Percentiles rank a stretch among this genome's conserved stretches.
phyloP scores from a whole-genome alignment of 805 yeast genomes.

The Candida maltosa region DNA sequence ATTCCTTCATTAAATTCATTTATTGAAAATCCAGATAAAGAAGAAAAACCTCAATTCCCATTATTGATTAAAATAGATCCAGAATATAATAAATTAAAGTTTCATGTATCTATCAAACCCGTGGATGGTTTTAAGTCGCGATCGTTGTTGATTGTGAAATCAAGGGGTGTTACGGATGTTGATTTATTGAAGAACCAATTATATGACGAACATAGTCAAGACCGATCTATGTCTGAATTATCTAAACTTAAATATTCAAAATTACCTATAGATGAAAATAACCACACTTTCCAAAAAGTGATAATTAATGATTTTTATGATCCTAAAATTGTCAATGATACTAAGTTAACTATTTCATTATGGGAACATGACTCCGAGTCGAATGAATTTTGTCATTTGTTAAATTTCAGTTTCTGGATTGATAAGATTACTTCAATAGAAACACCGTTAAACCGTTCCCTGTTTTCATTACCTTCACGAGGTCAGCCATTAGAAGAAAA shows the following conservation, averaged over 20 bases:
- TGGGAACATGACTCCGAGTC: constrained; percentile 20
- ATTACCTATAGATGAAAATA: constrained; percentile 21
- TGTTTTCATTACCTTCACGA: background rate
- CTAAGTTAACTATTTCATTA: constrained; percentile 18
- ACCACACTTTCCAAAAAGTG: constrained; percentile 17
- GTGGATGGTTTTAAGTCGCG: constrained; percentile 7
- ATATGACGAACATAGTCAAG: constrained; percentile 3
- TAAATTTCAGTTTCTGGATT: constrained; percentile 27
- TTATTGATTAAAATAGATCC: constrained; percentile 27
- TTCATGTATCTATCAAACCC: constrained; percentile 23
- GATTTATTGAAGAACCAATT: background rate
- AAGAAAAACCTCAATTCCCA: constrained; percentile 16
- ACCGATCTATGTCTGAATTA: constrained; percentile 13
- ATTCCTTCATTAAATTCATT: constrained; percentile 18
- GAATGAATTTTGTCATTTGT: constrained; percentile 14
- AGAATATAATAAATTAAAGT: constrained; percentile 20
- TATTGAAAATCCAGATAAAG: constrained; percentile 18
- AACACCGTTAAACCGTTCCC: background rate
- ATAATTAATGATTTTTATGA: constrained; percentile 26
- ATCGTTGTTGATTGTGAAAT: constrained; percentile 31
- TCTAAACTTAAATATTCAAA: constrained; percentile 26
- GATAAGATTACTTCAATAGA: constrained; percentile 8
- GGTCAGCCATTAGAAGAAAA: constrained; percentile 1
- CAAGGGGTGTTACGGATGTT: constrained; percentile 13
- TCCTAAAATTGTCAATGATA: constrained; percentile 11